phyloP scores from a whole-genome alignment of 257 asterid species.

The Paulownia fortunei region DNA sequence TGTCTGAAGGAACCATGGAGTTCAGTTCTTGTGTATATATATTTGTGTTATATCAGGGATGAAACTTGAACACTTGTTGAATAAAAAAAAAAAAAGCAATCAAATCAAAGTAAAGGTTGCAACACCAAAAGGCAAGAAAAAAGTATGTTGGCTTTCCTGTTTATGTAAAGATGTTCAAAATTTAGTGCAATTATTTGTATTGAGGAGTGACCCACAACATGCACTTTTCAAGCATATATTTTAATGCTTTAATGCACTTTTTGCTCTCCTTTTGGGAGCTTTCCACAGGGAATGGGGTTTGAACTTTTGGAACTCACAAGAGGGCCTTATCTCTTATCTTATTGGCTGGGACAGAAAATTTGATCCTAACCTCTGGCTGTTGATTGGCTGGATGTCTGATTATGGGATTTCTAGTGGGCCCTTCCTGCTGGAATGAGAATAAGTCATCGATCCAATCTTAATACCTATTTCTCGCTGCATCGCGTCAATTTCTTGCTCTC shows the following conservation, averaged over 20 bases:
- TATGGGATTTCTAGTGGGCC: conserved; percentile 61
- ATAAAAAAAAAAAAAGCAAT: conserved; percentile 4
- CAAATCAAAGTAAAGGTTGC: conserved; percentile 31
- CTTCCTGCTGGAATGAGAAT: conserved; percentile 37
- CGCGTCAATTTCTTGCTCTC: conserved; percentile 34
- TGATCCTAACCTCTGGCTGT: conserved; percentile 43
- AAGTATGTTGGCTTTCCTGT: conserved; percentile 5
- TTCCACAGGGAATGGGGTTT: conserved; percentile 33
- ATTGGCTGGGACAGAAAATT: conserved; percentile 54
- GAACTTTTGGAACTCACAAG: conserved; percentile 44
- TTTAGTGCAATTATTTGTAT: conserved; percentile 54
- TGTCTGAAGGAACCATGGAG: conserved; percentile 54
- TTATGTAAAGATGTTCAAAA: conserved; percentile 19
- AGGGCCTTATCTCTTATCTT: conserved; percentile 58
- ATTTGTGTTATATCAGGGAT: neutral
- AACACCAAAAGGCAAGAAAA: conserved; percentile 18
- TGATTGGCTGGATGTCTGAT: conserved; percentile 59
- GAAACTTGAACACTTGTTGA: too few species aligned
- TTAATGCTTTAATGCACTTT: conserved; percentile 29
- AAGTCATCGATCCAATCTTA: conserved; percentile 42
- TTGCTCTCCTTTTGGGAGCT: conserved; percentile 37
- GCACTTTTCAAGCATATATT: conserved; percentile 57
- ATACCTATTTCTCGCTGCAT: neutral
- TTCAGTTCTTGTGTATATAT: neutral
- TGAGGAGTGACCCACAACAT: conserved; percentile 53